Conservation (phyloP, 2,329 filamentous ascomycete species). For the Phyllosticta citriasiana region DNA sequence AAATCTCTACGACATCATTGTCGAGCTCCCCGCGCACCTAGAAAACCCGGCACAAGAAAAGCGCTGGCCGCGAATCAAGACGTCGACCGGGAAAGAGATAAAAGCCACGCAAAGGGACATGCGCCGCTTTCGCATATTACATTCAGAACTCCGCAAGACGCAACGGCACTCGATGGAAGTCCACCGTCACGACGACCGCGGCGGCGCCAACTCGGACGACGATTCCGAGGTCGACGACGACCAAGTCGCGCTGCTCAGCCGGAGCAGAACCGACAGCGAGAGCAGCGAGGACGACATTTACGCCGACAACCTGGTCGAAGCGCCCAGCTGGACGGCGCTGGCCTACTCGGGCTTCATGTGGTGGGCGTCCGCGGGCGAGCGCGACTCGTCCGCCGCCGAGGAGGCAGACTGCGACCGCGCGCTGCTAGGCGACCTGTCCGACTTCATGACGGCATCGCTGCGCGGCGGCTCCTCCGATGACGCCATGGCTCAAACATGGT, state of each 20-base stretch:
- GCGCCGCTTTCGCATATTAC: slow-evolving; percentile 49
- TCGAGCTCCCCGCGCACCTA: slow-evolving; percentile 51
- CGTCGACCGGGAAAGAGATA: slow-evolving; percentile 50
- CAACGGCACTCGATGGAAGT: slow-evolving; percentile 17
- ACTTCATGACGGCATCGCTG: slow-evolving; percentile 22
- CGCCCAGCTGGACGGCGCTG: slow-evolving; percentile 56
- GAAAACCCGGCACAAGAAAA: slow-evolving; percentile 19
- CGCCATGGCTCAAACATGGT: slow-evolving; percentile 28
- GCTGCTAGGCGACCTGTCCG: slow-evolving; percentile 33
- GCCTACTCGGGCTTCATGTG: slow-evolving; percentile 80
- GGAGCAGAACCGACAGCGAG: not conserved
- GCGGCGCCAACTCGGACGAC: slow-evolving; percentile 18
- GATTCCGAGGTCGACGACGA: slow-evolving; percentile 27
- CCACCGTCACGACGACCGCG: slow-evolving; percentile 13
- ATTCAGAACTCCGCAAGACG: slow-evolving; percentile 26
- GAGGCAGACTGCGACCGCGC: slow-evolving; percentile 43
- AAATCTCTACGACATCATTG: slow-evolving; percentile 78
- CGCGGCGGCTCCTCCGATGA: slow-evolving; percentile 38
- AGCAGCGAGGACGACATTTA: slow-evolving; percentile 9
- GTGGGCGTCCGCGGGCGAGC: slow-evolving; percentile 79
- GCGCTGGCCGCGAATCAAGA: slow-evolving; percentile 69
- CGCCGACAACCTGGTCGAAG: slow-evolving; percentile 40
- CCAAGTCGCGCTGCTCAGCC: slow-evolving; percentile 18
- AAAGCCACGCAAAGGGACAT: slow-evolving; percentile 87
- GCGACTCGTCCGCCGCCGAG: slow-evolving; percentile 44